Evolutionary conservation across 2,329 filamentous ascomycete genomes (phyloP), one percentile per base, ranked within the genome.

Genomic region (Sclerotinia sclerotiorum): DNA sequence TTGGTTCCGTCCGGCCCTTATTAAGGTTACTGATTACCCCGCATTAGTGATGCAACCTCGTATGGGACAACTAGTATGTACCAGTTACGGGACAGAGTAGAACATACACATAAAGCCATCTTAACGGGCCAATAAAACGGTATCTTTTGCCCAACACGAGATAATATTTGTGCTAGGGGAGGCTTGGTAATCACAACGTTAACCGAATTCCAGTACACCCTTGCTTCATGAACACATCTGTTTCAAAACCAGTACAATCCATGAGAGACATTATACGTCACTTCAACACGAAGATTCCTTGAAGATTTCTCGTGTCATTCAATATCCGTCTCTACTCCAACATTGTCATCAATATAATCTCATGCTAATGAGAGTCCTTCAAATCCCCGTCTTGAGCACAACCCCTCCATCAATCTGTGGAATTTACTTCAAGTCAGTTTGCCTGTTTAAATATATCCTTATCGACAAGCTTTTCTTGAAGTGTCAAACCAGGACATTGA

Each of bases 11-110:
- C 29, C 52, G 29, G n/a, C 48, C 52, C 52, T 17, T 19, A 19
- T 21, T 55, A 35, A 32, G 32, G 32, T 32, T 32, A 32, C 5
- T 5, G 51, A 54, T 32, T 54, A 54, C 58, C 58, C 58, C 58
- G 44, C 58, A 49, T 24, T 19, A n/a, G 29, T 55, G 29, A 35
- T 62, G 29, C 24, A 48, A 62, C 58, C 58, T 62, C 44, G 58
- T 49, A 62, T 62, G 15, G 29, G 21, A n/a, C 52, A 55, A 55
- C 19, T 55, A 8, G 10, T 55, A 24, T 39, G 39, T 39, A 39
- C 11, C 39, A 39, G 39, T 3, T 3, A 39, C 39, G 13, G 39
- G 8, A 39, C 10, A 3, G 35, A 39, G 10, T 13, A 13, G 39
- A 42, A 42, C 13, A 42, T 42, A 42, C 35, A 6, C 29, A 24